Conservation (phyloP, 345 rosid genomes). For the Pistacia atlantica region DNA sequence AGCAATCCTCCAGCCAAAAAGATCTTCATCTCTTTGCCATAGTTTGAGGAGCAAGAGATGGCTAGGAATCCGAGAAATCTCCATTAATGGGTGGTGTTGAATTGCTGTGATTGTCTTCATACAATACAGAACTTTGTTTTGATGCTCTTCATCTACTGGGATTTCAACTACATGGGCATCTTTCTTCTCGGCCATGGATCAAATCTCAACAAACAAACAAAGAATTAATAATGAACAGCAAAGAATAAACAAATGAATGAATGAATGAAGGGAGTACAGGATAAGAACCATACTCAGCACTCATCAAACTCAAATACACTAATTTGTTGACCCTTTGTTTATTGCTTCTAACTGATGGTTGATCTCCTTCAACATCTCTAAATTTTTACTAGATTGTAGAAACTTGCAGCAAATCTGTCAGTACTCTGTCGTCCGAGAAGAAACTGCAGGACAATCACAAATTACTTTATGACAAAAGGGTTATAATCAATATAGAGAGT, state of each 20-base stretch:
- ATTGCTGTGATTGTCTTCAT: constrained; percentile 51
- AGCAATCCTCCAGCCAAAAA: constrained; percentile 48
- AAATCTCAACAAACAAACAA: background rate
- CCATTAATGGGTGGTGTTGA: constrained; percentile 86
- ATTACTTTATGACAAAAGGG: too few species aligned
- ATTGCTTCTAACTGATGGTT: too few species aligned
- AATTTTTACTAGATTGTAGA: too few species aligned
- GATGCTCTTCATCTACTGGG: constrained; percentile 78
- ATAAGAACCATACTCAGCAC: too few species aligned
- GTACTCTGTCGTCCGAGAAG: too few species aligned
- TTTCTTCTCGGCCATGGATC: constrained; percentile 53
- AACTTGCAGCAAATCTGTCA: too few species aligned
- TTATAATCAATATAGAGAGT: too few species aligned
- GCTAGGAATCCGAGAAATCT: constrained; percentile 90
- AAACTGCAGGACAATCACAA: too few species aligned
- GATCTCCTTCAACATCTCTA: too few species aligned
- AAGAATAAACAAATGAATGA: background rate
- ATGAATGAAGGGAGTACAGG: background rate
- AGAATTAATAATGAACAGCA: too few species aligned
- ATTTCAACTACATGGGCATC: constrained; percentile 79
- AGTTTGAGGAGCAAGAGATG: constrained; percentile 87
- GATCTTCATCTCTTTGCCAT: constrained; percentile 90
- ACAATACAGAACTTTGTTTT: constrained; percentile 40
- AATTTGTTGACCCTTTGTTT: too few species aligned
- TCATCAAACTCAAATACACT: too few species aligned